Evolutionary conservation across 2,329 filamentous ascomycete species (phyloP).

Genomic region (Botrytis fabae): DNA sequence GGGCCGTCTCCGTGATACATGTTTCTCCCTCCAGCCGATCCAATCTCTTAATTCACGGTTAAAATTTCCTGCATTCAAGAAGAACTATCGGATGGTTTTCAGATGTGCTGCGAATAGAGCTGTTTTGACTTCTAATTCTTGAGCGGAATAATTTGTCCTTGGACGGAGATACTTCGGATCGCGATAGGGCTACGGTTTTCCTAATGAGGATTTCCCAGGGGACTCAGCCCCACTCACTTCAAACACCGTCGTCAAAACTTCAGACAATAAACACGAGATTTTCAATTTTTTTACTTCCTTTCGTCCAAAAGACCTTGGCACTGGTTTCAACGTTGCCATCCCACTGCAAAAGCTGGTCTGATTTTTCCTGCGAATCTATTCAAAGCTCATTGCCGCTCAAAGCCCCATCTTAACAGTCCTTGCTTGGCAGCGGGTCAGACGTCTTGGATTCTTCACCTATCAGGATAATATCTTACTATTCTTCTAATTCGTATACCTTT

Average conservation of each 20-base stretch:
- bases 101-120: neutral
- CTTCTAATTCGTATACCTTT: neutral
- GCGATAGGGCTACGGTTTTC: neutral
- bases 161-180: neutral
- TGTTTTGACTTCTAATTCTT: neutral
- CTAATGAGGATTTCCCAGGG: neutral
- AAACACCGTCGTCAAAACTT: constrained; percentile 16
- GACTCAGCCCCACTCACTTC: constrained; percentile 5
- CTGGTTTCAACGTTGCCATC: neutral
- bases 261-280: constrained; percentile 10
- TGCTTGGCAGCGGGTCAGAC: constrained; percentile 5
- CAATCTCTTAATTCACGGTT: neutral
- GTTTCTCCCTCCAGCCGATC: neutral
- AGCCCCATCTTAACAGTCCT: neutral
- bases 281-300: neutral
- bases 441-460: neutral
- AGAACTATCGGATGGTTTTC: neutral
- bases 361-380: constrained; percentile 9
- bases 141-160: neutral
- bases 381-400: neutral
- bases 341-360: neutral
- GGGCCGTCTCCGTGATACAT: neutral
- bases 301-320: constrained; percentile 1
- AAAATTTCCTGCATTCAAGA: neutral
- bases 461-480: neutral